Conservation (phyloP, 805 yeast genomes). For the Kuraishia borneana region DNA sequence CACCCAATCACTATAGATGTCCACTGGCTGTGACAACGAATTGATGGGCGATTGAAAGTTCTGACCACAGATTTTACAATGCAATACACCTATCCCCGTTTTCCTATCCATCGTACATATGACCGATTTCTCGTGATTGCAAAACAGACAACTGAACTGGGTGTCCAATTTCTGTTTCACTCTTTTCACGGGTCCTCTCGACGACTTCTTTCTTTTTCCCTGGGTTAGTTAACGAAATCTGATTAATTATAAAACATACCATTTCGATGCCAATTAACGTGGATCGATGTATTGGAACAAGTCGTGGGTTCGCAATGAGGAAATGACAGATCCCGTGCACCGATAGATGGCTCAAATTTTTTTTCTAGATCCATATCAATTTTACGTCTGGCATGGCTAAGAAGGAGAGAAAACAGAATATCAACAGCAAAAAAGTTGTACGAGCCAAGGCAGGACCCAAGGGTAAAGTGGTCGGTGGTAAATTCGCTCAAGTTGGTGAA, state of each 20-base stretch:
- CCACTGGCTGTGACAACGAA: slow-evolving; percentile 80
- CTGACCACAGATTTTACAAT: slow-evolving; percentile 92
- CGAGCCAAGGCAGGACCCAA: slow-evolving; percentile 1
- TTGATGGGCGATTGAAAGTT: slow-evolving; percentile 82
- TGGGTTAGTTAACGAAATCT: slow-evolving; percentile 2
- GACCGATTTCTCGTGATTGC: slow-evolving; percentile 92
- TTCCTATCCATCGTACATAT: slow-evolving; percentile 82
- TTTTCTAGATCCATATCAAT: no score
- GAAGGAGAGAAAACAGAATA: neutral
- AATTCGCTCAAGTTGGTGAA: neutral
- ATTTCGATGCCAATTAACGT: no score
- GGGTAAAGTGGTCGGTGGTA: slow-evolving; percentile 16
- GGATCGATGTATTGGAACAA: no score
- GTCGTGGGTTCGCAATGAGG: neutral
- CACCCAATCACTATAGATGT: slow-evolving; percentile 94
- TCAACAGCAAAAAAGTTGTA: neutral
- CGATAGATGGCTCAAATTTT: neutral
- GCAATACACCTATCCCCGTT: slow-evolving; percentile 69
- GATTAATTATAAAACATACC: neutral
- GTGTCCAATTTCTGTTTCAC: slow-evolving; percentile 73
- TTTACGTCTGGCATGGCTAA: neutral
- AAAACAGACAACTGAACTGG: slow-evolving; percentile 82
- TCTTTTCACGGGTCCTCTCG: slow-evolving; percentile 72
- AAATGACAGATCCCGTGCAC: neutral
- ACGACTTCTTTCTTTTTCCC: slow-evolving; percentile 63